Evolutionary conservation across 352 stramenopile species (phyloP), one percentile per base, ranked within the genome.

Genomic region (Globisporangium alternatum): DNA sequence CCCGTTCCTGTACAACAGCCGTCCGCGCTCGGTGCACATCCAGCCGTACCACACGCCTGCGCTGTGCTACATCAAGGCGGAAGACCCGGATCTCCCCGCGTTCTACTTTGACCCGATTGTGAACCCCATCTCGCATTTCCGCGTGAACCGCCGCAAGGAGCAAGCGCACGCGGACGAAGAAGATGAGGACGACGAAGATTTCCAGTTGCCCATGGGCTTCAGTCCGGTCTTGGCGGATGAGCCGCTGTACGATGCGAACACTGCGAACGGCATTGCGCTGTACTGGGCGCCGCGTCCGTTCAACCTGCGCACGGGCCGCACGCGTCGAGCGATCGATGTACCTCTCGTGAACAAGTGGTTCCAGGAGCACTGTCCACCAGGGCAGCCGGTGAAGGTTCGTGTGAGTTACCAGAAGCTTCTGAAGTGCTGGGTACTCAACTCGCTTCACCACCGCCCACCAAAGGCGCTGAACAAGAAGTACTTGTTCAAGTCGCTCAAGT

Each of bases 341-440:
- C 98, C 97, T 39, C 86, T 99, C 3, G 98, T 99, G 37, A 98
- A 98, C 62, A 96, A 98, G 62, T 99, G 98, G 98, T 99, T 98
- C 74, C 92, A 98, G 71, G 98, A 99, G 75, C 96, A 99, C 68
- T 98, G 97, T 58, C 97, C 97, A 0, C 89, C 91, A 25, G 96
- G 98, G n/a, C 97, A 99, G 68, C 98, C 98, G 5, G 97, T 98
- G 22, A 99, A 99, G 81, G 98, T 99, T 62, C 91, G 97, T 55
- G 98, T 99, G 22, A 99, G 93, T 54, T 99, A 99, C 76, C 98
- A 99, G 80, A 99, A 99, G 71, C 83, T 99, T 19, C 79, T 99
- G 2, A 99, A 99, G 78, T 98, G 95, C 73, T 99, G 97, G 97
- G 97, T 99, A 33, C 71, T 99, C 5, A 99, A 99, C 83, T 90